Base-by-base conservation (phyloP, 176 grass and related monocot species). In the Triticum dicoccoides region DNA sequence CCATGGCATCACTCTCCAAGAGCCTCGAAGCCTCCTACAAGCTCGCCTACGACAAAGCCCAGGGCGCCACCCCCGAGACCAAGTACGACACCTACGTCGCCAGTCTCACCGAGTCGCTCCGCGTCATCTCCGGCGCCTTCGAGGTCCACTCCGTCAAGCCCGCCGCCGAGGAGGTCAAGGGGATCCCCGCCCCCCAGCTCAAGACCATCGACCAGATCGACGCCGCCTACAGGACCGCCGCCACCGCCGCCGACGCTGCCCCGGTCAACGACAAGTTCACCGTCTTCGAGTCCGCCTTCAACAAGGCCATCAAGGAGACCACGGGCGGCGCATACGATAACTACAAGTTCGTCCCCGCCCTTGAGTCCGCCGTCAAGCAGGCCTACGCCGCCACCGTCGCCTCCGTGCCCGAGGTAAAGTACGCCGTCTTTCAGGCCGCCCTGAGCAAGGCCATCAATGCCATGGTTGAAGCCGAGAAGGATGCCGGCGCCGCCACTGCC, bases 331-430 rank as follows among this genome's bases (percentile, higher is more conserved):
- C 24, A 15, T 76, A 76, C 73, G 24, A 51, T 7, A 30, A 2
- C 24, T 76, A 51, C 44, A 51, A 18, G 44, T 76, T 76, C 73
- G 17, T 76, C 24, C 44, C 73, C 73, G 1, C 24, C 73, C 73
- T 76, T 7, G 73, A 49, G 73, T 25, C 73, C 44, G 73, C 73
- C 73, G 73, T 76, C 14, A 76, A 76, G 73, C 73, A 76, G 73
- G 24, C 73, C 73, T 76, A 76, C 44, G 73, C 73, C 24, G 42
- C 73, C 24, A 52, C 42, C 5, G 44, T 51, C 24, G 24, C 73
- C 13, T 4, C 44, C 7, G 73, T 8, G 73, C 73, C 73, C 13
- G 44, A 29, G 73, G 73, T 76, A 44, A 76, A 76, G 24, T 76
- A 52, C 44, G 9, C 73, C 23, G 73, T 76, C 73, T 76, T 51